Conservation (phyloP, 768 basidiomycete species). For the Tulasnella sp. region DNA sequence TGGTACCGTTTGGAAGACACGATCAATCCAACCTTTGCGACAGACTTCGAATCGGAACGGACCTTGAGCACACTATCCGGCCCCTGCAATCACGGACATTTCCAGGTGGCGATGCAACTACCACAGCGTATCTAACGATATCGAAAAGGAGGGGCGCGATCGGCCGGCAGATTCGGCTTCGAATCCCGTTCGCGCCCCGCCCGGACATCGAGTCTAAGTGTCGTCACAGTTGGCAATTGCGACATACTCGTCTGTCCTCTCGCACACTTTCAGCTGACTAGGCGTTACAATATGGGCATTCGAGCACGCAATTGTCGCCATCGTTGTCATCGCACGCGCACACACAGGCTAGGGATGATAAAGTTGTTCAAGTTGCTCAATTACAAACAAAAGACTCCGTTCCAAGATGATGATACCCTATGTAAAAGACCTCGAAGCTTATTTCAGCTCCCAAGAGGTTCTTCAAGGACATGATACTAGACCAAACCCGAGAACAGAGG, state of each 20-base stretch:
- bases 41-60: not conserved
- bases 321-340: not conserved
- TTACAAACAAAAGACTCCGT: conserved; percentile 1
- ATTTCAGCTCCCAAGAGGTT: not conserved
- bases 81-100: not conserved
- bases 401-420: not conserved
- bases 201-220: not conserved
- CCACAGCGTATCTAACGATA: not conserved
- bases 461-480: not conserved
- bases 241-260: not conserved
- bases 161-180: not conserved
- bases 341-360: not conserved
- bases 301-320: not conserved
- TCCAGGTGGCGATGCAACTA: not conserved
- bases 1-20: not conserved
- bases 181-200: not conserved
- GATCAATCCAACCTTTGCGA: not conserved
- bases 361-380: not conserved
- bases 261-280: not conserved
- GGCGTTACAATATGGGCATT: not conserved
- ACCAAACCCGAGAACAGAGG: not conserved
- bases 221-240: too few relatives aligned
- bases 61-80: not conserved
- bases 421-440: not conserved
- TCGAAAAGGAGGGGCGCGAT: not conserved